Conservation (phyloP, 495 filamentous ascomycete species). For the Niebla homalea region DNA sequence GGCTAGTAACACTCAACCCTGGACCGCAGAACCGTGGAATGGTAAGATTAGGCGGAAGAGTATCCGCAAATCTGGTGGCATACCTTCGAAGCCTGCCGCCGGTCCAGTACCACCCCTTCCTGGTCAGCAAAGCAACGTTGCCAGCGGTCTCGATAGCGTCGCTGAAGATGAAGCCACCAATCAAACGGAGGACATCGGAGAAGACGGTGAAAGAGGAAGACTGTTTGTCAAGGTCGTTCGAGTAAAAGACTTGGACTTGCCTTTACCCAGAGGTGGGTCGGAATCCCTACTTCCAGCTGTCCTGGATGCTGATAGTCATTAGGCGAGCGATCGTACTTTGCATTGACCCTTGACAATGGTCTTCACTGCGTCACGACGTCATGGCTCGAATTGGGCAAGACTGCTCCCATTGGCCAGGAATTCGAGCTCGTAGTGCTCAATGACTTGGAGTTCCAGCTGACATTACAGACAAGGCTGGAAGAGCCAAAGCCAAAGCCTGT, state of each 20-base stretch:
- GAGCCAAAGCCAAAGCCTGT: constrained; percentile 47
- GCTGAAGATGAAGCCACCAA: constrained; percentile 44
- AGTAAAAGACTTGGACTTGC: constrained; percentile 86
- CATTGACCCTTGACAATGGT: constrained; percentile 90
- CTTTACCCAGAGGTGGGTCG: constrained; percentile 71
- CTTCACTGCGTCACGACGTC: constrained; percentile 94
- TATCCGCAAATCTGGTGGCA: constrained; percentile 42
- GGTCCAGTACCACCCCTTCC: constrained; percentile 72
- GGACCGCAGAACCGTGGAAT: constrained; percentile 97
- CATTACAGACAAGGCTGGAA: constrained; percentile 86
- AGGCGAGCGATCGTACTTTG: constrained; percentile 87
- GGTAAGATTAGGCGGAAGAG: constrained; percentile 56
- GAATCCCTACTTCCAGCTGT: background rate
- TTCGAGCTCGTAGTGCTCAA: constrained; percentile 96
- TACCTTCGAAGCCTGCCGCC: constrained; percentile 46
- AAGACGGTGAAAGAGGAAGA: constrained; percentile 78
- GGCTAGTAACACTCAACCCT: constrained; percentile 63
- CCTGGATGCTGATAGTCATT: constrained; percentile 17
- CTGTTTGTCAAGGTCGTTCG: constrained; percentile 96
- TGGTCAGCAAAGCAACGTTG: constrained; percentile 70
- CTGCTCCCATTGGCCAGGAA: constrained; percentile 92
- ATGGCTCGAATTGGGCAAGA: constrained; percentile 85
- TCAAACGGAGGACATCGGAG: constrained; percentile 45
- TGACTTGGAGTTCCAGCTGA: constrained; percentile 93
- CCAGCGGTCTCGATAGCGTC: constrained; percentile 43